phyloP scores from a whole-genome alignment of 2,329 filamentous ascomycete species.

The Coniochaeta pulveracea region DNA sequence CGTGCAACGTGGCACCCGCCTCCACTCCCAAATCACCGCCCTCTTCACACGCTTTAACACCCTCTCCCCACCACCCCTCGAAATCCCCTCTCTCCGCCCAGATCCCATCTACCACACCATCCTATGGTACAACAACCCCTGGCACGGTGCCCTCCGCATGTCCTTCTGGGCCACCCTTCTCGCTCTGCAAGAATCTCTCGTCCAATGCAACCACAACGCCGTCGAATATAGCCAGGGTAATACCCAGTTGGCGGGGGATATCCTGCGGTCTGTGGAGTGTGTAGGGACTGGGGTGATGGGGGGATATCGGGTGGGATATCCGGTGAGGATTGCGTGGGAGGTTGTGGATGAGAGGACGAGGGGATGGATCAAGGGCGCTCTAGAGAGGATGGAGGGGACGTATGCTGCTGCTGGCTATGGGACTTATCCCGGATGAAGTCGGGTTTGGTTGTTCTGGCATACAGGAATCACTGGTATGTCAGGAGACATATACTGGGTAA shows the following conservation, averaged over 20 bases:
- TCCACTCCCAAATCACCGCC: constrained; percentile 17
- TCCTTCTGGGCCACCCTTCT: constrained; percentile 26
- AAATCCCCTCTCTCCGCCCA: constrained; percentile 18
- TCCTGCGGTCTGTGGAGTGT: constrained; percentile 25
- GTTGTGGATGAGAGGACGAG: constrained; percentile 22
- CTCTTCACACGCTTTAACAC: constrained; percentile 20
- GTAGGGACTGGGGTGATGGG: constrained; percentile 25
- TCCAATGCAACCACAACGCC: constrained; percentile 18
- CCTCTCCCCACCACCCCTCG: constrained; percentile 14
- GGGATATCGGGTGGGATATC: constrained; percentile 24
- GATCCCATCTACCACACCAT: constrained; percentile 20
- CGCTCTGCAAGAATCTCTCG: constrained; percentile 25
- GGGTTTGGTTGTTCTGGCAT: neutral
- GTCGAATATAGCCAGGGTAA: constrained; percentile 15
- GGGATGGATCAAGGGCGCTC: constrained; percentile 20
- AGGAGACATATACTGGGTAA: no score
- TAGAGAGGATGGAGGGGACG: constrained; percentile 18
- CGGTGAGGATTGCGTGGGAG: constrained; percentile 26
- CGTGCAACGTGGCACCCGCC: constrained; percentile 14
- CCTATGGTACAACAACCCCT: constrained; percentile 18
- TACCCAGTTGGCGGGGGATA: constrained; percentile 16
- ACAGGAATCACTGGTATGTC: no score
- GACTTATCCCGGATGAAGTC: no score
- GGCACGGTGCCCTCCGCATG: constrained; percentile 23
- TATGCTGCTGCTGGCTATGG: constrained; percentile 19